Base-by-base conservation (phyloP, 2,329 filamentous ascomycete genomes). In the Metarhizium guizhouense region DNA sequence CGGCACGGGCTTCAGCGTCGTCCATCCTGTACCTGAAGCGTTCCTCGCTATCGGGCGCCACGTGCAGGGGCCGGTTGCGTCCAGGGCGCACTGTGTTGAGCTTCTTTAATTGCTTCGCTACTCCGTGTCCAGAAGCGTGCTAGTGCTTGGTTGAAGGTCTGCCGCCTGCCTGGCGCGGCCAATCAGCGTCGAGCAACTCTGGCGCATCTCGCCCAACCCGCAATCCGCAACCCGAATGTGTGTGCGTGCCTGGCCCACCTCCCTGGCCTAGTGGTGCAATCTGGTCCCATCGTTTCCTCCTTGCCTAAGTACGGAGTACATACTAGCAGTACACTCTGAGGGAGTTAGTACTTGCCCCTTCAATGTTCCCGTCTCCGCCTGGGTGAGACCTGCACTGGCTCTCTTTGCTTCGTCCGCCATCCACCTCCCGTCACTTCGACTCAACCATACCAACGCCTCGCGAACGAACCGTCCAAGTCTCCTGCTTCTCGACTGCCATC, bases 381-480 rank as follows among this genome's bases (percentile, higher is more conserved):
- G 45, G 48, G 58, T 58, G 56, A 58, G 56, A 61, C 59, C 56
- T 57, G 58, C 56, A 40, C 50, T 50, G 59, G 54, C 57, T 42
- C 52, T 58, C 53, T 55, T 50, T 58, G 50, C 55, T 52, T 58
- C 54, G 51, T 55, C 43, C 54, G 42, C 51, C 53, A 29, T 53
- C 47, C 52, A 50, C 51, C 38, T 25, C 34, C 38, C 34, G 36
- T 45, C 29, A 16, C n/a, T 13, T 50, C 48, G 20, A 52, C 57
- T 56, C 52, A 47, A 25, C 52, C 16, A 29, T 34, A 47, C 16
- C 54, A 52, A 48, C n/a, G 18, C 47, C 51, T 57, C 57, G 55
- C 60, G 3, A 25, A 7, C 32, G 57, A 55, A 54, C 45, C 55
- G 56, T 58, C 56, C 53, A 59, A 56, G 50, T 45, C 18, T 18